phyloP scores from a whole-genome alignment of 768 basidiomycete genomes.

The Xanthoconium stramineum region DNA sequence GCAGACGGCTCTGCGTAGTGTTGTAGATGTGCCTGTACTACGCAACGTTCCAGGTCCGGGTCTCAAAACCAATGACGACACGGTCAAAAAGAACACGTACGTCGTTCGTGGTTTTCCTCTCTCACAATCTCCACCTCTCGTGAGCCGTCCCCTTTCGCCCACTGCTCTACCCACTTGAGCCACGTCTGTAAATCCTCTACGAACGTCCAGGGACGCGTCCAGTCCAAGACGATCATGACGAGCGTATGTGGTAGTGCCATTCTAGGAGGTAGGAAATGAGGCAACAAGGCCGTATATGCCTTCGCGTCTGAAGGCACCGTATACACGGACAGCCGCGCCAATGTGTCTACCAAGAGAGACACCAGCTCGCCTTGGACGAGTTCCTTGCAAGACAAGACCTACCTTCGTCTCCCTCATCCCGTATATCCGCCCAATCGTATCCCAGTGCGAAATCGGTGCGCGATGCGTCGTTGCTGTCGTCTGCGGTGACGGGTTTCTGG shows the following conservation, averaged over 20 bases:
- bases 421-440: slow-evolving; percentile 88
- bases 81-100: slow-evolving; percentile 44
- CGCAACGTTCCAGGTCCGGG: background rate
- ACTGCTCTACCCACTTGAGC: slow-evolving; percentile 82
- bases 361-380: background rate
- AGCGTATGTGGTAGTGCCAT: slow-evolving; percentile 65
- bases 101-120: slow-evolving; percentile 79
- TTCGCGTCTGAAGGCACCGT: slow-evolving; percentile 81
- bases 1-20: slow-evolving; percentile 83
- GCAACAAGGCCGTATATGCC: slow-evolving; percentile 68
- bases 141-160: slow-evolving; percentile 66
- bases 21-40: slow-evolving; percentile 87
- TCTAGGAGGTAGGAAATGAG: slow-evolving; percentile 75
- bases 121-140: slow-evolving; percentile 71
- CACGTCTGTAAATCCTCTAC: slow-evolving; percentile 80
- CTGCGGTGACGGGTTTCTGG: slow-evolving; percentile 54
- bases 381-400: slow-evolving; percentile 20
- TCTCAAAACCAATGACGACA: background rate
- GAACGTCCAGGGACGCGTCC: slow-evolving; percentile 94
- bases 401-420: slow-evolving; percentile 96
- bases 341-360: slow-evolving; percentile 55
- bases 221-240: slow-evolving; percentile 86
- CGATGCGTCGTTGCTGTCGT: slow-evolving; percentile 56
- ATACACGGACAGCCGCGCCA: slow-evolving; percentile 87
- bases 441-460: slow-evolving; percentile 81